These are phyloP conservation scores for Termitomyces sp. DNA, from an alignment of 768 basidiomycete genomes.

Conservation along the genomic window DNA sequence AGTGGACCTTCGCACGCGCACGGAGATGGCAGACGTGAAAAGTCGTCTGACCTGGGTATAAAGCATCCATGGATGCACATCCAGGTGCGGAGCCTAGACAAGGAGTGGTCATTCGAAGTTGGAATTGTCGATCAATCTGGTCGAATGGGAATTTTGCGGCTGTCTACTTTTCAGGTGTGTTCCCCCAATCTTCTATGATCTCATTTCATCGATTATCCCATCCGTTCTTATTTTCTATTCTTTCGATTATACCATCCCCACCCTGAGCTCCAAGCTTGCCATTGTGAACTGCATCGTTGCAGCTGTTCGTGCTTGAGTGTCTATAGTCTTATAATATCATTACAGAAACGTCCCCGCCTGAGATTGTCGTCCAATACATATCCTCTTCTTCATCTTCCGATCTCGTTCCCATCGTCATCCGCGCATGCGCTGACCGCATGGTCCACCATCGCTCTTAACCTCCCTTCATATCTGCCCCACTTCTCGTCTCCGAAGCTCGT, in stretches of 20 bases:
- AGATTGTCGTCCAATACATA: conserved; percentile 32
- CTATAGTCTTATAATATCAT: not conserved
- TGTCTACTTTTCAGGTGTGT: conserved; percentile 80
- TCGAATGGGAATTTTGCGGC: conserved; percentile 55
- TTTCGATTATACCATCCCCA: not conserved
- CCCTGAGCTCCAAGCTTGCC: not conserved
- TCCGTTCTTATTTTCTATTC: not conserved
- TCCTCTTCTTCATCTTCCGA: conserved; percentile 69
- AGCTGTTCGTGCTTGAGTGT: too few relatives aligned
- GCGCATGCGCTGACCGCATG: conserved; percentile 63
- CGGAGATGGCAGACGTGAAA: conserved; percentile 9
- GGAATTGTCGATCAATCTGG: conserved; percentile 66
- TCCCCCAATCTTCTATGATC: conserved; percentile 3
- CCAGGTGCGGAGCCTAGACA: conserved; percentile 65
- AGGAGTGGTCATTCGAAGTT: conserved; percentile 74
- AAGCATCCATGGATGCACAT: conserved; percentile 74
- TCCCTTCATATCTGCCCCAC: conserved; percentile 56
- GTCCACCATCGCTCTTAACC: conserved; percentile 60
- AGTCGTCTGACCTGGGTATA: conserved; percentile 43
- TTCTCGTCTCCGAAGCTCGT: conserved; percentile 50
- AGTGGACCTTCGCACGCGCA: conserved; percentile 5
- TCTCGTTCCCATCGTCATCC: conserved; percentile 56
- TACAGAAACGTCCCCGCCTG: conserved; percentile 54
- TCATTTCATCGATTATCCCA: not conserved
- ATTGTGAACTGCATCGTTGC: not conserved